Base-by-base conservation (phyloP, 441 rosid species). In the Pelargonium australe region DNA sequence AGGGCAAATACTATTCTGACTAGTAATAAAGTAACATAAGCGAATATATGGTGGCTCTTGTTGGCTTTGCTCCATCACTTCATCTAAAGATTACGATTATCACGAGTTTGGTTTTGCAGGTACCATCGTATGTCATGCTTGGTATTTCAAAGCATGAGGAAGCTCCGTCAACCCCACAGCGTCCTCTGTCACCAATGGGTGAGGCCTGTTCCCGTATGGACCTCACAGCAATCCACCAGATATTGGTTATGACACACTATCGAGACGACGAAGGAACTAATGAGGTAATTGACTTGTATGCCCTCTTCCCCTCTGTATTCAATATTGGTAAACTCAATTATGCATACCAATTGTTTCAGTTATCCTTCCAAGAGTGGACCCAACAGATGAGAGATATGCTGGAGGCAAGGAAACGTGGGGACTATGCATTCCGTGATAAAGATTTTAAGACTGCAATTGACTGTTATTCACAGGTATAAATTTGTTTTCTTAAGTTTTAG, bases 341-440 rank as follows among this genome's bases (percentile, higher is more conserved):
- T 68, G 72, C 49, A 70, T 72, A 68, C 66, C 43, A 25, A 64
- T 74, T 73, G 19, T 69, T 60, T 74, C 79, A 87, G 97, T 72
- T 82, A 40, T 89, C 96, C 70, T 89, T 91, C 76, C 87, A 89
- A 82, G 97, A 91, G 71, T 89, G 96, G 96, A 81, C 87, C 9
- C 89, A 85, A 70, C 94, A 81, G 72, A 85, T 85, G 78, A 81
- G 84, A 77, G 90, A 86, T 64, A 80, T 84, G 88, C 76, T 89
- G 55, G 92, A 86, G 44, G 80, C 87, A 31, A 83, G 96, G 68
- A 85, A 85, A 84, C 80, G 78, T 1, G 96, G 95, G 41, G 97
- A 91, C 74, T 79, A 58, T 65, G 89, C 96, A 14, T 91, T 91
- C 72, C 76, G 84, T 5, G 87, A 85, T 67, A 75, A 84, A 80